Evolutionary conservation across 257 asterid genomes (phyloP).

Genomic region (Nicotiana paniculata): DNA sequence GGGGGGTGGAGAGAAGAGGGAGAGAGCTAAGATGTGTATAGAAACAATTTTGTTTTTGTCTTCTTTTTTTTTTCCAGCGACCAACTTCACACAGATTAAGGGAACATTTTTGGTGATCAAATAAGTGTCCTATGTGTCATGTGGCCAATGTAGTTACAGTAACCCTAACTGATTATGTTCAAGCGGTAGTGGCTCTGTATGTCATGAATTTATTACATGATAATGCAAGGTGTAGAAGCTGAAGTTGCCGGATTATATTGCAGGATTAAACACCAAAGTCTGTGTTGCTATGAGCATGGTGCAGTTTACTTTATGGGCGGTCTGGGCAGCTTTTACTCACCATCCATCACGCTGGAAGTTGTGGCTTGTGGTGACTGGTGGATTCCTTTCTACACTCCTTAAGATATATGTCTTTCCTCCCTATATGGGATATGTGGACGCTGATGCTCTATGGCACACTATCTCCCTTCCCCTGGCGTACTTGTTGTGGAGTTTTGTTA

Average conservation of each 20-base stretch:
- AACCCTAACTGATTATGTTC: background rate
- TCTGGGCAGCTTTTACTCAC: constrained; percentile 57
- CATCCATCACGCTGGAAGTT: constrained; percentile 76
- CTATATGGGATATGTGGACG: constrained; percentile 54
- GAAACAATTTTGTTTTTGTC: background rate
- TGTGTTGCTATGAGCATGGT: constrained; percentile 45
- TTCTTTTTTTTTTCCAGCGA: background rate
- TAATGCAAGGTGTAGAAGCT: background rate
- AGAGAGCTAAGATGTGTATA: background rate
- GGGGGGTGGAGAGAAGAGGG: background rate
- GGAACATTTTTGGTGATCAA: background rate
- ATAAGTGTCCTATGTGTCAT: background rate
- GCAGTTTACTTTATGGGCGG: constrained; percentile 56
- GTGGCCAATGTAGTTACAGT: background rate
- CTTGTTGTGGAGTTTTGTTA: constrained; percentile 77
- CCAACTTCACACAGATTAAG: background rate
- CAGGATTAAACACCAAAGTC: constrained; percentile 73
- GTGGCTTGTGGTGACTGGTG: constrained; percentile 59
- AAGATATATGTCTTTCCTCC: constrained; percentile 83
- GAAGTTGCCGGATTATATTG: constrained; percentile 9
- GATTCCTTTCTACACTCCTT: constrained; percentile 48
- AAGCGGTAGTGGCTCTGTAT: background rate
- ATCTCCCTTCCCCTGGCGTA: constrained; percentile 64
- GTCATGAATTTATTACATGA: background rate
- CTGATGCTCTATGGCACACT: constrained; percentile 82